phyloP scores from a whole-genome alignment of 2,329 filamentous ascomycete species.

The Acarospora socialis region DNA sequence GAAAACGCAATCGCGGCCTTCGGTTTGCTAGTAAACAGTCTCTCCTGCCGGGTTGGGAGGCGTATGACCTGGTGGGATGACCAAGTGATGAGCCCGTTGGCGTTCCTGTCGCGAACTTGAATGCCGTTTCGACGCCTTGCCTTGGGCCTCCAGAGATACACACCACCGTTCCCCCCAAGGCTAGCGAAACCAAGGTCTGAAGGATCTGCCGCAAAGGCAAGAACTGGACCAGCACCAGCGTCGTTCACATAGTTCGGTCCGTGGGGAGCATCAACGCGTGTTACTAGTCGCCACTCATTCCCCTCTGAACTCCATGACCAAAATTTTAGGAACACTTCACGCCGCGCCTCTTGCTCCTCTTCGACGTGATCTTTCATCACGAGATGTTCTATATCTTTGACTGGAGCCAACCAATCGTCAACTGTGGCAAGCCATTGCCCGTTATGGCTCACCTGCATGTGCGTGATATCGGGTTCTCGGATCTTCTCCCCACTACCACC shows the following conservation, averaged over 20 bases:
- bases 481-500: slow-evolving; percentile 58
- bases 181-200: slow-evolving; percentile 62
- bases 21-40: slow-evolving; percentile 20
- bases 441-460: slow-evolving; percentile 62
- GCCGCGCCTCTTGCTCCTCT: slow-evolving; percentile 30
- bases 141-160: slow-evolving; percentile 71
- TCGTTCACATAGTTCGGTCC: slow-evolving; percentile 36
- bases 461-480: slow-evolving; percentile 61
- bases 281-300: slow-evolving; percentile 57
- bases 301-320: slow-evolving; percentile 54
- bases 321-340: slow-evolving; percentile 57
- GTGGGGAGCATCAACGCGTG: slow-evolving; percentile 75
- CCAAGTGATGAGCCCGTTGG: slow-evolving; percentile 58
- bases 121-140: slow-evolving; percentile 54
- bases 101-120: slow-evolving; percentile 43
- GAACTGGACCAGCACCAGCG: slow-evolving; percentile 40
- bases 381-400: slow-evolving; percentile 50
- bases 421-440: slow-evolving; percentile 83
- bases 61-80: slow-evolving; percentile 44
- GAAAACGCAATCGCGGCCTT: slow-evolving; percentile 64
- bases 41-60: slow-evolving; percentile 21
- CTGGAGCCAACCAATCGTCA: slow-evolving; percentile 74
- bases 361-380: slow-evolving; percentile 24
- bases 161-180: slow-evolving; percentile 62
- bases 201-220: slow-evolving; percentile 61